Conservation (phyloP, 495 filamentous ascomycete species). For the Penicillium pulvis region DNA sequence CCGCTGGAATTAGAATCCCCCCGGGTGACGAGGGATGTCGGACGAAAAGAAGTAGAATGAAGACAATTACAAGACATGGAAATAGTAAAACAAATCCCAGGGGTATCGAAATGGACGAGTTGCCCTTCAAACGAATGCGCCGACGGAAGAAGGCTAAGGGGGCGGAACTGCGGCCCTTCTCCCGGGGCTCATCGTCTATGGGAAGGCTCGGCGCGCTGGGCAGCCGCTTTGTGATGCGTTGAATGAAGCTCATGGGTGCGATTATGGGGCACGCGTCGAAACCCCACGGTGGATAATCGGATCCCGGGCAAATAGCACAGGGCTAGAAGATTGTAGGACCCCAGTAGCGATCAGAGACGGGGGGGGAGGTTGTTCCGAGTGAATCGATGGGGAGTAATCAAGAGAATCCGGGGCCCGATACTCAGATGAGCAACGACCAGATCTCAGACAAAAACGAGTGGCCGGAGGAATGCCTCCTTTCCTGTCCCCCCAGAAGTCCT, state of each 20-base stretch:
- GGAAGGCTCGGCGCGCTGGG: constrained; percentile 62
- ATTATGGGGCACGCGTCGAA: constrained; percentile 26
- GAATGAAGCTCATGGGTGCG: constrained; percentile 62
- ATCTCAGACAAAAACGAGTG: constrained; percentile 46
- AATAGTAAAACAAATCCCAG: constrained; percentile 91
- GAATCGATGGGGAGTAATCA: constrained; percentile 10
- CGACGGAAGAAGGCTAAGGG: constrained; percentile 83
- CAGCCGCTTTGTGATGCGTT: constrained; percentile 64
- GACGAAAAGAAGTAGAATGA: constrained; percentile 89
- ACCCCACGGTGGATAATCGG: constrained; percentile 28
- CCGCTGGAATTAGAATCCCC: constrained; percentile 83
- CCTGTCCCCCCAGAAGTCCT: constrained; percentile 36
- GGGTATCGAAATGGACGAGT: constrained; percentile 91
- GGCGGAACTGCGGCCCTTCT: constrained; percentile 54
- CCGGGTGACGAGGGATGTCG: constrained; percentile 83
- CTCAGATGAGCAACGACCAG: neutral
- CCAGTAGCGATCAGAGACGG: constrained; percentile 13
- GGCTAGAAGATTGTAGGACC: constrained; percentile 17
- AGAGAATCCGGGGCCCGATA: neutral
- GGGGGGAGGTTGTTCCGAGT: constrained; percentile 11
- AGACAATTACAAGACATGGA: constrained; percentile 85
- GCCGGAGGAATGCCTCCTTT: constrained; percentile 55
- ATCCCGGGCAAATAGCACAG: constrained; percentile 26
- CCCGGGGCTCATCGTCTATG: constrained; percentile 58
- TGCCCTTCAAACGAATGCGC: constrained; percentile 89